Conservation (phyloP, 2,329 filamentous ascomycete genomes). For the Chaetomiaceae sp. region DNA sequence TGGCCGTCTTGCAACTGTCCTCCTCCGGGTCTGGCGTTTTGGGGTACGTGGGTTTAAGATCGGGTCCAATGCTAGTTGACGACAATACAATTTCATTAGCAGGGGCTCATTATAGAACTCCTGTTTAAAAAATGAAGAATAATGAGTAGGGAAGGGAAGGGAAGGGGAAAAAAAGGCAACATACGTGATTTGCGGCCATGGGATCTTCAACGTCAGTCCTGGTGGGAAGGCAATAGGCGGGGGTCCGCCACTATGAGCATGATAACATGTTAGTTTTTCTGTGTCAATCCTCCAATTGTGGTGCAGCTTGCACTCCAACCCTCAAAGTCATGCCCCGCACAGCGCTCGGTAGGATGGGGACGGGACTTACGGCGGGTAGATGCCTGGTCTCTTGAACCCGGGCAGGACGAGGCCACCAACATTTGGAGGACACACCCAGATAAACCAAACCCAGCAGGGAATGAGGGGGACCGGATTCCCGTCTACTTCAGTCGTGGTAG, state of each 20-base stretch:
- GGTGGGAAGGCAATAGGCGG: neutral
- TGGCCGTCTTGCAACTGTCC: conserved; percentile 5
- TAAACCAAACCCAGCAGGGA: conserved; percentile 14
- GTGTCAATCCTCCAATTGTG: too few relatives aligned
- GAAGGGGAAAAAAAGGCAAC: neutral
- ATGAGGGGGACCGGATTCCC: conserved; percentile 6
- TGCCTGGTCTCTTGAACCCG: conserved; percentile 3
- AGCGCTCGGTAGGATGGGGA: too few relatives aligned
- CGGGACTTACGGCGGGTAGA: conserved; percentile 6
- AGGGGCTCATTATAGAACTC: too few relatives aligned
- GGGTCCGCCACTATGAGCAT: conserved; percentile 7
- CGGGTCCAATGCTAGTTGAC: conserved; percentile 3
- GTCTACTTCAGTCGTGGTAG: conserved; percentile 1
- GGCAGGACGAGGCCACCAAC: conserved; percentile 9
- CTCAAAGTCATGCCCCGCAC: too few relatives aligned
- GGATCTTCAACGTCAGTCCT: neutral
- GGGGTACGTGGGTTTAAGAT: conserved; percentile 4
- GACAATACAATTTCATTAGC: too few relatives aligned
- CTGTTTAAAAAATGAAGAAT: too few relatives aligned
- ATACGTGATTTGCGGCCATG: conserved; percentile 11
- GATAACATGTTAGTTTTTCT: too few relatives aligned
- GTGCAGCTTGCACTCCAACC: too few relatives aligned
- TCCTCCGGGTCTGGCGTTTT: neutral
- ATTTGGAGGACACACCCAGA: conserved; percentile 6
- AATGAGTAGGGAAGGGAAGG: neutral